These are phyloP conservation scores for Quercus ilex DNA, from an alignment of 306 rosid genomes.

Conservation along the genomic window DNA sequence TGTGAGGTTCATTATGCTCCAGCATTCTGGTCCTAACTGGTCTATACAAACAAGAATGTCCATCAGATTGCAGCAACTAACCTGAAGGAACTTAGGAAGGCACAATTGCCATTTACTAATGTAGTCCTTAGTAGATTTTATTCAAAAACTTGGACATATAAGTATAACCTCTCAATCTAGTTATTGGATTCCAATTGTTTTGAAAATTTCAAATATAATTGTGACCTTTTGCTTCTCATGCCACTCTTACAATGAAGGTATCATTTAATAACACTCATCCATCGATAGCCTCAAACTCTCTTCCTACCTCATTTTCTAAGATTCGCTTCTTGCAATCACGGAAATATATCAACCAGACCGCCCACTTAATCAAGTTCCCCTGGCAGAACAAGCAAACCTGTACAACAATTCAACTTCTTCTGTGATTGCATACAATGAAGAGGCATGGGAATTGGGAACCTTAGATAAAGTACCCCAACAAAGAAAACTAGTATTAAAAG, in stretches of 20 bases:
- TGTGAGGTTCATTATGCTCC: background rate
- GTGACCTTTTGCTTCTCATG: no score
- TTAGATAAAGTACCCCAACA: conserved; percentile 10
- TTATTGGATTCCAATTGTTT: no score
- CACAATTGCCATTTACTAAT: no score
- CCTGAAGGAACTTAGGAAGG: no score
- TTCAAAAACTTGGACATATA: no score
- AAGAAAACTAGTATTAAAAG: no score
- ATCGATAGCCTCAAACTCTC: conserved; percentile 10
- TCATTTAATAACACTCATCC: background rate
- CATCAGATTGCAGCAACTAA: no score
- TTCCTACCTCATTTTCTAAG: conserved; percentile 40
- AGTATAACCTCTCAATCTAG: no score
- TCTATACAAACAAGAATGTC: no score
- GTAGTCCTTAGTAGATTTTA: no score
- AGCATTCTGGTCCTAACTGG: background rate
- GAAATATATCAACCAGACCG: conserved; percentile 46
- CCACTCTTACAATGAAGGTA: no score
- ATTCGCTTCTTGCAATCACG: conserved; percentile 42
- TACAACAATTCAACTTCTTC: conserved; percentile 28
- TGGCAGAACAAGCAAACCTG: conserved; percentile 34
- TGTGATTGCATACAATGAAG: conserved; percentile 29
- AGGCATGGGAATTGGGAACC: conserved; percentile 39
- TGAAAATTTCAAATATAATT: no score
- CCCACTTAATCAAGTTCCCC: conserved; percentile 55